Conservation (phyloP, 2,329 filamentous ascomycete species). For the Trichoderma brevicompactum region DNA sequence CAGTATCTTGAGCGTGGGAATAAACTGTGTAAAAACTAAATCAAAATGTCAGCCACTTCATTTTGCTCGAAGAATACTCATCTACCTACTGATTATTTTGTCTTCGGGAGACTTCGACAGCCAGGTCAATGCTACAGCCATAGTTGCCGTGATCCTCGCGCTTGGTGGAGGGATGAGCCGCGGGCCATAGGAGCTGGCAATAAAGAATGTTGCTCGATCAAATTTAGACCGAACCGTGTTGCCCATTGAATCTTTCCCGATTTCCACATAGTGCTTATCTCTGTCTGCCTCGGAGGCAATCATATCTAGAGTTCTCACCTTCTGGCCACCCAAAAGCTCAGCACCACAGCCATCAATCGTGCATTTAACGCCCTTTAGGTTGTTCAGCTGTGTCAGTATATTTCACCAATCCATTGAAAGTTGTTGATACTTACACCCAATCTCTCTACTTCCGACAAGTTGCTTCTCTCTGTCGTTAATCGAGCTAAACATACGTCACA, state of each 20-base stretch:
- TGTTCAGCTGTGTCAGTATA: background rate
- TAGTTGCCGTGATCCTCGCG: constrained; percentile 34
- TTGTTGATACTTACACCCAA: background rate
- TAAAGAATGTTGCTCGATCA: background rate
- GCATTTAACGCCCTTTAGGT: background rate
- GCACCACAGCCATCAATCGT: rapidly evolving
- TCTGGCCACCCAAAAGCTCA: background rate
- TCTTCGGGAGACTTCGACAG: constrained; percentile 39
- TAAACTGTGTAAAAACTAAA: constrained; percentile 2
- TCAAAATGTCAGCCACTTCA: background rate
- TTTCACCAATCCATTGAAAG: no score
- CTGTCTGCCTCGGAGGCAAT: background rate
- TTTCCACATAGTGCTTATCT: constrained; percentile 19
- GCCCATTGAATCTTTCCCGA: constrained; percentile 35
- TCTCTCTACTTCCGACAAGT: background rate
- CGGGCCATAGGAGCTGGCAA: background rate
- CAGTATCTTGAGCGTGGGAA: background rate
- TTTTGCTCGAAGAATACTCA: background rate
- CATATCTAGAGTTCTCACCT: constrained; percentile 7
- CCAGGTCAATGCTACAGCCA: constrained; percentile 43
- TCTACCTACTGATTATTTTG: constrained; percentile 47
- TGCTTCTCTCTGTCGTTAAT: background rate
- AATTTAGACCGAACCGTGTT: background rate
- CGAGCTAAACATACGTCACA: constrained; percentile 36
- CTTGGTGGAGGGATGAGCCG: constrained; percentile 40